phyloP scores from a whole-genome alignment of 1,139 yeast species.

The Suhomyces bolitotheri region DNA sequence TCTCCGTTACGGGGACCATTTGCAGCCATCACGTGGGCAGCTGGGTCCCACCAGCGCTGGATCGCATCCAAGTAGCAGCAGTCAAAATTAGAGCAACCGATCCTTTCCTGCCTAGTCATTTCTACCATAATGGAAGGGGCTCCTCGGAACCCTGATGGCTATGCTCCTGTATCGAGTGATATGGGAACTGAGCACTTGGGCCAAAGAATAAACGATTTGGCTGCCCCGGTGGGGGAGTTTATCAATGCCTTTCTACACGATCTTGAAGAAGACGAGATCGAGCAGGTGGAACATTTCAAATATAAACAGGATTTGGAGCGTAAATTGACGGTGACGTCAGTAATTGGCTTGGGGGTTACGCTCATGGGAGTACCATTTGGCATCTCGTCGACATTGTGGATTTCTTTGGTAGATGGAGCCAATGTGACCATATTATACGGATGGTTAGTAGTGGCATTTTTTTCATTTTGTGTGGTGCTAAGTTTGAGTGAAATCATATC shows the following conservation, averaged over 20 bases:
- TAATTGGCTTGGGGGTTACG: slow-evolving; percentile 73
- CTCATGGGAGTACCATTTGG: slow-evolving; percentile 81
- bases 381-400: slow-evolving; percentile 67
- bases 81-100: no score
- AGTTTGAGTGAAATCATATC: slow-evolving; percentile 72
- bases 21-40: slow-evolving; percentile 5
- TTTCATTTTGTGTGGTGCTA: slow-evolving; percentile 61
- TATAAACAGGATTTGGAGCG: slow-evolving; percentile 70
- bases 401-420: slow-evolving; percentile 70
- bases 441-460: slow-evolving; percentile 62
- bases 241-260: slow-evolving; percentile 13
- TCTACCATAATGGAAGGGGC: slow-evolving; percentile 8
- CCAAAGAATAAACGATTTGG: slow-evolving; percentile 4
- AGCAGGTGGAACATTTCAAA: slow-evolving; percentile 66
- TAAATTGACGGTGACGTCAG: slow-evolving; percentile 63
- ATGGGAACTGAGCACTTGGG: slow-evolving; percentile 2
- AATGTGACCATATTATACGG: slow-evolving; percentile 72
- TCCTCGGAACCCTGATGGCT: slow-evolving; percentile 3
- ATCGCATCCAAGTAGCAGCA: no score
- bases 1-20: no score
- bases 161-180: not conserved
- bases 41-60: not conserved
- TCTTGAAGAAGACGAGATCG: slow-evolving; percentile 49
- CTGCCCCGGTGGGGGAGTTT: slow-evolving; percentile 11
- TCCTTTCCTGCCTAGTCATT: no score